Evolutionary conservation across 2,329 filamentous ascomycete genomes (phyloP), one percentile per base, ranked within the genome.

Genomic region (Apiospora malaysiana): DNA sequence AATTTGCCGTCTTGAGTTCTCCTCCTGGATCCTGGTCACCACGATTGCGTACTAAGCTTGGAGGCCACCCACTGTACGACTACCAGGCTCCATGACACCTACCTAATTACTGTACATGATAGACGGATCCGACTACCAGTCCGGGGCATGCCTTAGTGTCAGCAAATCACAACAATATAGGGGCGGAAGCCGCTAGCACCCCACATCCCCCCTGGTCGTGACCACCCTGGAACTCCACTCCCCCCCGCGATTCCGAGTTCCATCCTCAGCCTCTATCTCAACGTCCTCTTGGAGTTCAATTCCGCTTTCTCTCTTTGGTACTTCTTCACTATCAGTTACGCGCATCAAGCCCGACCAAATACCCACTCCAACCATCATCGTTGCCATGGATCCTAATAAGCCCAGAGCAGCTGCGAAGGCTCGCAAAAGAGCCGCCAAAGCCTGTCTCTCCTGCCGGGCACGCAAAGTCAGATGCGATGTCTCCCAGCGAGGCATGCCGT

Each of bases 401-500:
- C 72, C 80, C 46, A 82, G 81, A 73, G 70, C 77, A 21, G 74
- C 78, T 10, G 75, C 76, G 69, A 84, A 83, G 76, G 79, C 79
- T 69, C 78, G 83, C 47, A 85, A 84, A 78, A 80, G 85, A 70
- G 85, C 85, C 1, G 78, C 84, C n/a, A 86, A 87, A 68, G 85
- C 85, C 12, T 87, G 85, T 68, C 78, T 86, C 12, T 85, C 84
- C n/a, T 87, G 85, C 74, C 81, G 85, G 21, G 81, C 85, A n/a
- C 79, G 85, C 37, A 87, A 87, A 75, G 85, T 87, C 40, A 80
- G 85, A 40, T 87, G 85, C 71, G 85, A 86, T 74, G 85, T 87
- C 21, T 85, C 82, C 51, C 85, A 85, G 73, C 80, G 83, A 71
- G 85, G 84, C 4, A 79, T 81, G 43, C 86, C 85, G 9, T 88